These are phyloP conservation scores for Pterocarpus macrocarpus DNA, from an alignment of 306 rosid genomes.

Conservation along the genomic window DNA sequence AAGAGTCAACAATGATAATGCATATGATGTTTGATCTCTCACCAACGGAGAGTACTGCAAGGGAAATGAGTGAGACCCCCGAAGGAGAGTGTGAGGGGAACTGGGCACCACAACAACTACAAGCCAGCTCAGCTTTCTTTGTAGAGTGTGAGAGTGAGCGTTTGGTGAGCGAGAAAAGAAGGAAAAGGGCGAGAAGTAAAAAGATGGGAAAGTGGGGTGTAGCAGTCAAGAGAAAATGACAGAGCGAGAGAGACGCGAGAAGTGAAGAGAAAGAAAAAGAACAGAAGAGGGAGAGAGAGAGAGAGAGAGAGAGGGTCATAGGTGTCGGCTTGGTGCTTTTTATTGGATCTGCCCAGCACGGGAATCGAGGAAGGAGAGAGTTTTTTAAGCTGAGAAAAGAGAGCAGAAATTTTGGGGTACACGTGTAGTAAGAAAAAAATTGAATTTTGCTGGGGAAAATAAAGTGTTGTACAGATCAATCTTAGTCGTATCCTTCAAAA, in stretches of 20 bases:
- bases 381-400: background rate
- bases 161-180: conserved; percentile 55
- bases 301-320: no score
- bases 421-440: background rate
- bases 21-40: conserved; percentile 45
- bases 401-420: background rate
- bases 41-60: conserved; percentile 33
- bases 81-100: conserved; percentile 13
- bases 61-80: background rate
- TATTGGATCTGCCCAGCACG: conserved; percentile 50
- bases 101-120: conserved; percentile 27
- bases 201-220: conserved; percentile 56
- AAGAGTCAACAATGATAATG: conserved; percentile 7
- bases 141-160: conserved; percentile 44
- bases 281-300: background rate
- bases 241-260: background rate
- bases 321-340: conserved; percentile 53
- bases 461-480: no score
- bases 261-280: background rate
- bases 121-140: conserved; percentile 37
- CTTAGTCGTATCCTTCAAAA: no score
- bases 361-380: conserved; percentile 32
- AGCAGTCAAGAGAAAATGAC: conserved; percentile 49
- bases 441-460: no score
- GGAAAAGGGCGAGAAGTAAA: conserved; percentile 45